phyloP scores from a whole-genome alignment of 345 rosid species.

The Pugionium cornutum region DNA sequence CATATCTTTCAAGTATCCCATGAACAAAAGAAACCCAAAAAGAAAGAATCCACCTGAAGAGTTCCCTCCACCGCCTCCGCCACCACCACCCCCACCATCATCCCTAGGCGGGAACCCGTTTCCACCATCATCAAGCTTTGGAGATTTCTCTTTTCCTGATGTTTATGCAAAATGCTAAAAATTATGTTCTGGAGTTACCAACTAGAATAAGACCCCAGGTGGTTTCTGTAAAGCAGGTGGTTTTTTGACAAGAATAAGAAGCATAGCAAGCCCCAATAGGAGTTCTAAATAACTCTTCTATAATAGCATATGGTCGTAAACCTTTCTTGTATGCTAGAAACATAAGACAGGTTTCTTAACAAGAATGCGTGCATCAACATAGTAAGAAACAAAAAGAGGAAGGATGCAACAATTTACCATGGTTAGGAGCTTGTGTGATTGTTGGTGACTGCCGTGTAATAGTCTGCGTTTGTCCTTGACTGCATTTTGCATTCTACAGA shows the following conservation, averaged over 20 bases:
- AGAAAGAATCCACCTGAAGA: constrained; percentile 89
- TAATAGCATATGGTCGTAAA: constrained; percentile 6
- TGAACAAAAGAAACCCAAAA: constrained; percentile 82
- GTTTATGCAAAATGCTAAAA: constrained; percentile 16
- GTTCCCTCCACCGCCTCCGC: constrained; percentile 84
- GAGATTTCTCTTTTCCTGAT: constrained; percentile 58
- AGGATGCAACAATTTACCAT: constrained; percentile 46
- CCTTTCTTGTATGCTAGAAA: constrained; percentile 14
- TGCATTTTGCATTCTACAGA: constrained; percentile 63
- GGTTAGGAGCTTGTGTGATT: constrained; percentile 72
- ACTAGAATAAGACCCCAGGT: not conserved
- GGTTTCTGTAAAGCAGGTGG: not conserved
- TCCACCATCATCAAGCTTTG: constrained; percentile 75
- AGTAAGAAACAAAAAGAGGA: constrained; percentile 1
- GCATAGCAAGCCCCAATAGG: constrained; percentile 15
- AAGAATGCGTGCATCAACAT: not conserved
- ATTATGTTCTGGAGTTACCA: not conserved
- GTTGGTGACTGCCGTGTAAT: constrained; percentile 65
- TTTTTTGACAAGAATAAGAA: constrained; percentile 15
- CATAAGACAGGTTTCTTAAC: not conserved
- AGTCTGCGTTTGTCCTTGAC: constrained; percentile 82
- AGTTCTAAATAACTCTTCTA: not conserved
- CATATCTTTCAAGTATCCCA: constrained; percentile 76
- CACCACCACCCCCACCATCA: constrained; percentile 71
- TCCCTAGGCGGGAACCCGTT: constrained; percentile 75